Evolutionary conservation across 2,329 filamentous ascomycete genomes (phyloP).

Genomic region (Nothophaeocryptopus gaeumannii): DNA sequence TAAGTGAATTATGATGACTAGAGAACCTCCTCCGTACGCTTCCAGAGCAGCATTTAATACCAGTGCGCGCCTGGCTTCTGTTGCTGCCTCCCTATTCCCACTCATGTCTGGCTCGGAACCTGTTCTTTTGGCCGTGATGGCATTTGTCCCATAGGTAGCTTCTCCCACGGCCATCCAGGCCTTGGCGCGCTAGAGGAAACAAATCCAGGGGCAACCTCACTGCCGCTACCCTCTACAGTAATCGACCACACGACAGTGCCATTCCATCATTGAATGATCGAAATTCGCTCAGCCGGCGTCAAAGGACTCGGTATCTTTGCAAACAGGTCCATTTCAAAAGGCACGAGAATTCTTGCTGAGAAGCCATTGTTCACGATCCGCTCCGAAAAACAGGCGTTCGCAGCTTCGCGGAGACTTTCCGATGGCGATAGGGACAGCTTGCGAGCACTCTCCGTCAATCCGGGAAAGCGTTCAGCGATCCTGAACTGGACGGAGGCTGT

Average conservation of each 20-base stretch:
- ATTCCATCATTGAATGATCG: conserved; percentile 17
- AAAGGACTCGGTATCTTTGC: conserved; percentile 45
- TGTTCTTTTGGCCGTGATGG: too few species aligned
- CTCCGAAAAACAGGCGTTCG: conserved; percentile 21
- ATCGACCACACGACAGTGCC: conserved; percentile 4
- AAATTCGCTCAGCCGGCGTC: conserved; percentile 24
- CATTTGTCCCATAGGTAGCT: too few species aligned
- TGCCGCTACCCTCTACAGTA: background rate
- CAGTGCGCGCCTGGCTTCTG: too few species aligned
- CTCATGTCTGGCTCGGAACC: too few species aligned
- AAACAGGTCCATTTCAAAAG: conserved; percentile 36
- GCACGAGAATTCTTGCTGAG: conserved; percentile 44
- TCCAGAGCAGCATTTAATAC: too few species aligned
- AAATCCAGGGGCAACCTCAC: too few species aligned
- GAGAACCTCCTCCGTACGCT: too few species aligned
- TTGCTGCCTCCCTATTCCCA: too few species aligned
- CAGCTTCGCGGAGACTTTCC: conserved; percentile 21
- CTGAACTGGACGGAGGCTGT: conserved; percentile 14
- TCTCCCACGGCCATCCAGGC: too few species aligned
- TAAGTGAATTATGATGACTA: too few species aligned
- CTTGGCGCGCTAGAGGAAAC: too few species aligned
- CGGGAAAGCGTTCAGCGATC: conserved; percentile 7
- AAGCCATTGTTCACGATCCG: conserved; percentile 35
- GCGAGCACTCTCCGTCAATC: conserved; percentile 11
- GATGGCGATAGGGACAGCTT: conserved; percentile 19